These are phyloP conservation scores for Globisporangium emineosum DNA, from an alignment of 352 stramenopile genomes.

Conservation along the genomic window DNA sequence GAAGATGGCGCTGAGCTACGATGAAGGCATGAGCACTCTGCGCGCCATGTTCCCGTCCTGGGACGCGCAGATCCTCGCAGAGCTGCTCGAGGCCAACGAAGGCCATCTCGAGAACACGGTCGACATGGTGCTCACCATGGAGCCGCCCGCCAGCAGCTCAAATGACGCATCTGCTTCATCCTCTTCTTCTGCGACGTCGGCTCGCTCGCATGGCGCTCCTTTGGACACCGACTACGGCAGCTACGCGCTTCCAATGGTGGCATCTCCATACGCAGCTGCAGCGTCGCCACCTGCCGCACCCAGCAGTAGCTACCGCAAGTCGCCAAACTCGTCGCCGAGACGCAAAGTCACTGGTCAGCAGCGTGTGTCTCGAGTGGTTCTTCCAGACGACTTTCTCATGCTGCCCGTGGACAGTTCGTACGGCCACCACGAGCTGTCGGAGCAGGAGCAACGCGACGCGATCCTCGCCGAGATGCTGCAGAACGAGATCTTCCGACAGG, in stretches of 20 bases:
- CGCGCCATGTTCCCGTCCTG: conserved; percentile 74
- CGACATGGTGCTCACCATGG: conserved; percentile 71
- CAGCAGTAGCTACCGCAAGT: conserved; percentile 1
- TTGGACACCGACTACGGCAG: background rate
- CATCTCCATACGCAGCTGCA: conserved; percentile 6
- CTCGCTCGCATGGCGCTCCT: background rate
- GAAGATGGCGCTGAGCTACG: conserved; percentile 56
- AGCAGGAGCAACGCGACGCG: conserved; percentile 71
- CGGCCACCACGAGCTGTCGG: conserved; percentile 29
- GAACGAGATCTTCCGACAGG: conserved; percentile 78
- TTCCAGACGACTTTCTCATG: conserved; percentile 74
- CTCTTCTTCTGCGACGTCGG: background rate
- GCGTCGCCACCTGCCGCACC: conserved; percentile 11
- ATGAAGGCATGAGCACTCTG: conserved; percentile 60
- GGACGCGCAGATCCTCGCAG: conserved; percentile 52
- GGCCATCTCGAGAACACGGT: conserved; percentile 73
- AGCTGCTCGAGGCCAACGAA: conserved; percentile 65
- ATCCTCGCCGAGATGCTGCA: conserved; percentile 79
- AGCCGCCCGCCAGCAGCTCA: conserved; percentile 23
- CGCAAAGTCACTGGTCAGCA: conserved; percentile 14
- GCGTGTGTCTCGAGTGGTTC: conserved; percentile 26
- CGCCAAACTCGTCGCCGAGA: conserved; percentile 16
- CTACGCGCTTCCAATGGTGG: conserved; percentile 5
- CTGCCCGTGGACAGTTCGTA: conserved; percentile 33
- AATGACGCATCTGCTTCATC: conserved; percentile 11